Percentiles rank a stretch among this genome's conserved stretches.
Conservation (phyloP, 768 basidiomycete genomes). For the Serendipita sp. region DNA sequence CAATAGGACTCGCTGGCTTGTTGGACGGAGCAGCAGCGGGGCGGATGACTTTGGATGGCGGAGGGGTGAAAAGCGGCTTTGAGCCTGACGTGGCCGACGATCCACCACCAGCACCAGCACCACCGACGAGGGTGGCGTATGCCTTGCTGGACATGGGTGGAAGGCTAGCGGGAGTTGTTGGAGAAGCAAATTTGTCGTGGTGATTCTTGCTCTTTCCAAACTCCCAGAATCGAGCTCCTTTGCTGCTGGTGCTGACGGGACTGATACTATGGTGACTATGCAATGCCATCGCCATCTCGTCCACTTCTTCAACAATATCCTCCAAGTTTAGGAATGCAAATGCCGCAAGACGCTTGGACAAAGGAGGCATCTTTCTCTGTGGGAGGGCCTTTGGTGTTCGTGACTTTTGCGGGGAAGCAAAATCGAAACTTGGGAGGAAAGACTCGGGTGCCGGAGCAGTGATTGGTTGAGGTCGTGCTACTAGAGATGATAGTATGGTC, state of each 20-base stretch:
- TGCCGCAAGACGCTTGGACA: constrained; percentile 1
- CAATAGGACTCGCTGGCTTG: neutral
- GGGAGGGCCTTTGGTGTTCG: neutral
- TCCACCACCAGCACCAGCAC: neutral
- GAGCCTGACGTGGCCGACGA: neutral
- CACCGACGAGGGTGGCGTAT: constrained; percentile 3
- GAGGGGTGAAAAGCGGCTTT: neutral
- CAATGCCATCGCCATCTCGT: neutral
- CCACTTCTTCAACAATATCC: neutral
- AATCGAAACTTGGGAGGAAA: neutral
- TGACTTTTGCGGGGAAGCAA: neutral
- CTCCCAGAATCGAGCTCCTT: neutral
- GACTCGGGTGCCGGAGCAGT: constrained; percentile 2
- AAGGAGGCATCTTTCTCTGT: neutral
- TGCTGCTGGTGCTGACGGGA: neutral
- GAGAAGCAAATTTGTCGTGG: neutral
- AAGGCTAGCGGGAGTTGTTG: neutral
- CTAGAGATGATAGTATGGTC: neutral
- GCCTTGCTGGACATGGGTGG: constrained; percentile 4
- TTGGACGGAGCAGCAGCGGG: neutral
- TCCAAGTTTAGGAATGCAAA: neutral
- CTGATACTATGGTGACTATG: neutral
- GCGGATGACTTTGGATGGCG: neutral
- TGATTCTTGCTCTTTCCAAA: neutral
- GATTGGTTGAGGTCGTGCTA: constrained; percentile 4